A percentile compares a stretch with the other conserved stretches of the same genome.
phyloP scores from a whole-genome alignment of 1,284 basidiomycete species.

The Malassezia japonica region DNA sequence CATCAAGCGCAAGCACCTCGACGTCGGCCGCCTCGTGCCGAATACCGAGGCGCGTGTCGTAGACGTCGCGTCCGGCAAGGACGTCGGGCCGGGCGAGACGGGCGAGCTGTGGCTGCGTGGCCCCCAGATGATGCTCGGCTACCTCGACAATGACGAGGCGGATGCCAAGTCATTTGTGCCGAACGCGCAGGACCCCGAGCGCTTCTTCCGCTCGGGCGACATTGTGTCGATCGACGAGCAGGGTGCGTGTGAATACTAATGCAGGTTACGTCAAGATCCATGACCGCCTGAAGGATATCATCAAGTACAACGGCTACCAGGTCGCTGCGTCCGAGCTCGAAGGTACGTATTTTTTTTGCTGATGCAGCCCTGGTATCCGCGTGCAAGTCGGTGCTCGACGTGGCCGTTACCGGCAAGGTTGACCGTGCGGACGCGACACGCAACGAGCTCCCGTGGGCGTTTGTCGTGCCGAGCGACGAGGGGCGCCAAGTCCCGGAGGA shows the following conservation, averaged over 20 bases:
- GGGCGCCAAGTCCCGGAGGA: conserved; percentile 13
- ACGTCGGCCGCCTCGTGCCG: conserved; percentile 35
- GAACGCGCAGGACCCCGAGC: conserved; percentile 14
- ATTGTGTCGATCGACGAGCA: conserved; percentile 32
- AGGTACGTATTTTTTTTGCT: conserved; percentile 16
- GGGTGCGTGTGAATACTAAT: conserved; percentile 8
- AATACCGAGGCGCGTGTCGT: conserved; percentile 38
- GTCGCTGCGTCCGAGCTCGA: conserved; percentile 44
- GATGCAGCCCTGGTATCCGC: neutral
- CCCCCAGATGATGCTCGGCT: conserved; percentile 46
- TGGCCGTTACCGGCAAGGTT: conserved; percentile 10
- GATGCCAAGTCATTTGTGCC: conserved; percentile 29
- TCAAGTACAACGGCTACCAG: conserved; percentile 47
- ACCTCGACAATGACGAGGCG: conserved; percentile 40
- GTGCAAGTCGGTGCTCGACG: neutral
- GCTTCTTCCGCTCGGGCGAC: conserved; percentile 40
- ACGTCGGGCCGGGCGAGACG: conserved; percentile 27
- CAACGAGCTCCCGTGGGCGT: conserved; percentile 35
- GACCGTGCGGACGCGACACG: conserved; percentile 3
- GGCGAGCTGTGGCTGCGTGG: conserved; percentile 42
- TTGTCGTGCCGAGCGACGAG: conserved; percentile 22
- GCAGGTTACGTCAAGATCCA: conserved; percentile 36
- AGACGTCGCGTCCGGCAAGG: conserved; percentile 20
- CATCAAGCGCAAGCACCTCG: conserved; percentile 20
- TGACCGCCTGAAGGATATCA: conserved; percentile 44